Evolutionary conservation across 1,284 basidiomycete species (phyloP), one percentile per base, ranked within the genome.

Genomic region (Vanrija sp.): DNA sequence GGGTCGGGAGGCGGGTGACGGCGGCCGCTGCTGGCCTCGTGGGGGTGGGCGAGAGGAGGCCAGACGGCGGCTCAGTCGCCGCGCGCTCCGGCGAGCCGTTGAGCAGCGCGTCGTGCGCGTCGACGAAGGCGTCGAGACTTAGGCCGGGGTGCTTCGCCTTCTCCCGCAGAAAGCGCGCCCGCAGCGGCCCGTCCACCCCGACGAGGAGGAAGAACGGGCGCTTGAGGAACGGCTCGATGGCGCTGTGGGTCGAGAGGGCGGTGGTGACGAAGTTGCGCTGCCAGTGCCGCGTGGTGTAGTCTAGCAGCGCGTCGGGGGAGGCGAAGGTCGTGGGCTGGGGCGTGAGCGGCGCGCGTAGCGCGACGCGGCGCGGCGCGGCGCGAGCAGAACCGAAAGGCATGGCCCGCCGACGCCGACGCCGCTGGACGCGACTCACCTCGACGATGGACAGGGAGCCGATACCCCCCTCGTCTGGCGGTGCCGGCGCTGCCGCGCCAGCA

Each of bases 161-260:
- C 43, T 75, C 73, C 10, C 79, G 56, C 43, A 57, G 47, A 59
- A 66, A 81, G 20, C 80, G 61, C 9, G 72, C 64, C 23, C 85
- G 69, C 22, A 95, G 66, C 0, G 94, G 93, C 0, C 89, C 94
- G 57, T 97, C 90, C n/a, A 95, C 81, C 44, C 79, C 82, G 37
- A 97, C 78, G 27, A 97, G 81, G 65, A 97, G 77, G 69, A 97
- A 93, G 72, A 92, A 98, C 0, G 95, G 95, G 9, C 96, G 80
- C 68, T 87, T 93, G 37, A 85, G 73, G 67, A 97, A 98, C 43
- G 81, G 77, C 39, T 94, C 79, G 16, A 84, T 66, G n/a, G 83
- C 79, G 0, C 57, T 56, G 25, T 76, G 75, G 1, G 82, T 83
- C 45, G 72, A 69, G 19, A 97, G 73, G 66, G 90, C 87, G 6